Percentiles rank a stretch among this genome's conserved stretches.
Conservation (phyloP, 495 filamentous ascomycete species). For the Hyaloscypha hepaticicola region DNA sequence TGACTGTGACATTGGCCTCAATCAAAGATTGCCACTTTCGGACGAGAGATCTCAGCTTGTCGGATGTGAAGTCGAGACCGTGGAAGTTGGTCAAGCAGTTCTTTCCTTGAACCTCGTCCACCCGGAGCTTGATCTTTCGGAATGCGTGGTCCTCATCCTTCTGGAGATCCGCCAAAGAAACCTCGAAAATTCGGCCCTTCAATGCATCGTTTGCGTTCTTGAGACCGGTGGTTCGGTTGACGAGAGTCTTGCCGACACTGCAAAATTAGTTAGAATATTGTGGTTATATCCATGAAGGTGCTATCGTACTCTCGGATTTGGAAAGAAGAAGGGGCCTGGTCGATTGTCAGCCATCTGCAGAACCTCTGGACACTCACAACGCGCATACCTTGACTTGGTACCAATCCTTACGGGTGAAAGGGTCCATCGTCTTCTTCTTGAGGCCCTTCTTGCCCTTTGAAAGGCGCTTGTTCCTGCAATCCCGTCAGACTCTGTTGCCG, state of each 20-base stretch:
- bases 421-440: constrained; percentile 98
- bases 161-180: constrained; percentile 96
- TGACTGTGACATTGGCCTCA: constrained; percentile 98
- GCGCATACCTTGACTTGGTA: constrained; percentile 89
- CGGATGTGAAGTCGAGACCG: constrained; percentile 98
- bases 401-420: constrained; percentile 98
- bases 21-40: constrained; percentile 99
- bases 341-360: constrained; percentile 28
- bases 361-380: constrained; percentile 5
- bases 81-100: constrained; percentile 99
- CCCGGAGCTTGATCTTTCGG: constrained; percentile 98
- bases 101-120: constrained; percentile 99
- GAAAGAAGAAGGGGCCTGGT: constrained; percentile 91
- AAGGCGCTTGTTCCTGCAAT: constrained; percentile 96
- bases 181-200: constrained; percentile 98
- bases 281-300: constrained; percentile 34
- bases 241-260: constrained; percentile 98
- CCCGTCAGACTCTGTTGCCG: constrained; percentile 30
- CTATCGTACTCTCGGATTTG: constrained; percentile 86
- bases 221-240: constrained; percentile 98
- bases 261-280: constrained; percentile 23
- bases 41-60: constrained; percentile 97
- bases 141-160: constrained; percentile 99
- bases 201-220: constrained; percentile 99
- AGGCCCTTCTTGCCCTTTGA: constrained; percentile 99